These are phyloP conservation scores for Babesia ovata DNA, from an alignment of 169 alveolate genomes.

Conservation along the genomic window DNA sequence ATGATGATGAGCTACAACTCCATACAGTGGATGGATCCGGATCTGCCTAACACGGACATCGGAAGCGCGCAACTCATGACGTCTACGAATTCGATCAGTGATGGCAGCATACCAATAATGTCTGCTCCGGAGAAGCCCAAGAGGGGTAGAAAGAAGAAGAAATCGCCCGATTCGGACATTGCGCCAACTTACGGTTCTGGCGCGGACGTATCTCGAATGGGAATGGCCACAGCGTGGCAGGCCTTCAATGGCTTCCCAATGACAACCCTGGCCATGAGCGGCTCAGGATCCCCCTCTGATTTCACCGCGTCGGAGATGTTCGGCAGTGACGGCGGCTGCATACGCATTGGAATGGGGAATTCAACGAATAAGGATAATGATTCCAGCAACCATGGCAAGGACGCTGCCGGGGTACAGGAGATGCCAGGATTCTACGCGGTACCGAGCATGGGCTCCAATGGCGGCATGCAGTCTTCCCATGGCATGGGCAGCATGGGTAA, in stretches of 20 bases:
- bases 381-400: not conserved
- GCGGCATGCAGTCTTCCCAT: conserved; percentile 5
- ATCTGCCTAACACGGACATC: not conserved
- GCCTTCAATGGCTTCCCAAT: no score
- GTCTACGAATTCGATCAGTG: not conserved
- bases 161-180: no score
- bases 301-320: not conserved
- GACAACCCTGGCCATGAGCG: no score
- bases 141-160: no score
- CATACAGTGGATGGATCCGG: conserved; percentile 1
- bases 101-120: not conserved
- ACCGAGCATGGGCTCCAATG: not conserved
- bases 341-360: not conserved
- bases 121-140: no score
- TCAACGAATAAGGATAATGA: not conserved
- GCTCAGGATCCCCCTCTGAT: no score
- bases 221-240: no score
- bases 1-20: not conserved
- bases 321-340: not conserved
- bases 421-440: conserved; percentile 4
- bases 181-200: no score
- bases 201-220: no score
- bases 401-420: not conserved
- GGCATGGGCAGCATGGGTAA: conserved; percentile 15
- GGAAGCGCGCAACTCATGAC: not conserved